Evolutionary conservation across 164 flowering plant species (phyloP).

Genomic region (Stephania cephalantha): DNA sequence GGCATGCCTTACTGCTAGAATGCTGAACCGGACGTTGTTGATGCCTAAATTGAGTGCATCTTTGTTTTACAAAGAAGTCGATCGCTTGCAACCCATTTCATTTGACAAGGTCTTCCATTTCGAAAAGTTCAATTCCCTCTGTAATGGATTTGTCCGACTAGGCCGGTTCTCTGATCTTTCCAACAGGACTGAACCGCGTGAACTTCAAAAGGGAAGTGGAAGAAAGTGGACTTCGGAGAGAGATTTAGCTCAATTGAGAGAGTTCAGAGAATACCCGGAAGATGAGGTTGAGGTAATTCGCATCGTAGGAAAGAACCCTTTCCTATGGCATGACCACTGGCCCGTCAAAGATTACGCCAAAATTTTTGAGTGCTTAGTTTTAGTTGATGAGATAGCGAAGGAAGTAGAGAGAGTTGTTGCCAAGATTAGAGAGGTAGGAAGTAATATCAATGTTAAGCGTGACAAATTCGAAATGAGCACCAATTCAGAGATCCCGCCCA

Average conservation of each 20-base stretch:
- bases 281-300: slow-evolving; percentile 51
- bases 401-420: slow-evolving; percentile 73
- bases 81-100: slow-evolving; percentile 64
- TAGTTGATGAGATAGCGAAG: slow-evolving; percentile 63
- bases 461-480: slow-evolving; percentile 6
- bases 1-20: slow-evolving; percentile 79
- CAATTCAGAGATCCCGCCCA: slow-evolving; percentile 8
- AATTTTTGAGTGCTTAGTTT: slow-evolving; percentile 72
- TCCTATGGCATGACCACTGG: slow-evolving; percentile 99
- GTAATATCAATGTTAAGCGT: slow-evolving; percentile 14
- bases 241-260: slow-evolving; percentile 72
- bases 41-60: slow-evolving; percentile 97
- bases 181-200: slow-evolving; percentile 33
- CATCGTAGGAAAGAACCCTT: slow-evolving; percentile 83
- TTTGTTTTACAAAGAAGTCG: slow-evolving; percentile 81
- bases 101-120: slow-evolving; percentile 80
- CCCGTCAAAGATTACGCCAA: slow-evolving; percentile 81
- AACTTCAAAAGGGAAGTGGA: slow-evolving; percentile 80
- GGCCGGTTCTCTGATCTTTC: slow-evolving; percentile 52
- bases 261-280: slow-evolving; percentile 32
- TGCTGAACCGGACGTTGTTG: slow-evolving; percentile 71
- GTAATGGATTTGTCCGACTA: slow-evolving; percentile 71
- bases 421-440: slow-evolving; percentile 55
- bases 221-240: slow-evolving; percentile 80
- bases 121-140: slow-evolving; percentile 61